Evolutionary conservation across 192 early-diverging fungal species (phyloP), one percentile per base, ranked within the genome.

Genomic region (Backusella macrospora): DNA sequence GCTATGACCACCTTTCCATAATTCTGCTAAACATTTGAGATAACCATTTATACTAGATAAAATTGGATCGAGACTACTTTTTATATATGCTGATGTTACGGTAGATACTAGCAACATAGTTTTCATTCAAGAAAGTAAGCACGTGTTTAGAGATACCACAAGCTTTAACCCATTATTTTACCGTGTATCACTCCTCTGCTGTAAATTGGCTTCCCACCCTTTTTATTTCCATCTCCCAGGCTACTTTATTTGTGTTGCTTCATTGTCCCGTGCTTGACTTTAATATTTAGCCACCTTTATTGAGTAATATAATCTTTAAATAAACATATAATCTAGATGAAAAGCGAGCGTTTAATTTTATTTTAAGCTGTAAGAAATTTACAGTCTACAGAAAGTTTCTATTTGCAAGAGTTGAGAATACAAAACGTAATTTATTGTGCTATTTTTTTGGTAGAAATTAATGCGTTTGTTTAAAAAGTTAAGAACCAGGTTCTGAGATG

Each of bases 221-320:
- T 52, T 18, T 9, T 18, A 9, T 18, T 52, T 52, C 18, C n/a
- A 52, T 23, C 49, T 23, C 49, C n/a, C 49, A 52, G 18, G 18
- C 49, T 52, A 52, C 16, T 52, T 52, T 21, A 52, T 52, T 52
- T 52, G 49, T 52, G 9, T 23, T 52, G 49, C 49, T 52, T 52
- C 18, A 52, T 52, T 52, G 49, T 18, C 8, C n/a, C 18, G 18
- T 52, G 49, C 18, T 52, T 21, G 18, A 52, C 49, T 52, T 23
- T 21, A 52, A 21, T 52, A 18, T 18, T 2, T 52, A 52, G 18
- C n/a, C 16, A 52, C 18, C 18, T 6, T 52, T 52, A 52, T 18
- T 52, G 18, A 18, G 6, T 52, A 2, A 18, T 21, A 18, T 52
- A 18, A 6, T 52, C n/a, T 18, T 52, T n/a, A 52, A n/a, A 18